phyloP scores from a whole-genome alignment of 768 basidiomycete genomes.

The Leucosporidium scottii region DNA sequence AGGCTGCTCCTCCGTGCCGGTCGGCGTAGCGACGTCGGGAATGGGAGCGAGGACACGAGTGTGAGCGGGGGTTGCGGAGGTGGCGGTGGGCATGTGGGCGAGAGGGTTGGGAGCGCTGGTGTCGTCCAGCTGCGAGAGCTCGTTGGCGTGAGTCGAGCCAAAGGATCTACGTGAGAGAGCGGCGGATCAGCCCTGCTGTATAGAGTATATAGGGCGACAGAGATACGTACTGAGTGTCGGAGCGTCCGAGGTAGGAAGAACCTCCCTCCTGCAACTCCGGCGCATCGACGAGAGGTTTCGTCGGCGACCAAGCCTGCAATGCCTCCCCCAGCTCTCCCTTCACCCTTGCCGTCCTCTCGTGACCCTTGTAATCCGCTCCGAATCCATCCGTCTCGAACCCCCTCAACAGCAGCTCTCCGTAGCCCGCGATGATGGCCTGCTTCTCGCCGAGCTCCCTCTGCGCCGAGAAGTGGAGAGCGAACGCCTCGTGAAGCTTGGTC shows the following conservation, averaged over 20 bases:
- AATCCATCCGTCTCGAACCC: conserved; percentile 23
- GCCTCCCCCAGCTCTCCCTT: conserved; percentile 25
- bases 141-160: conserved; percentile 31
- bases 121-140: conserved; percentile 19
- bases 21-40: not conserved
- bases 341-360: conserved; percentile 28
- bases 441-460: conserved; percentile 34
- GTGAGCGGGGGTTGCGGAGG: not conserved
- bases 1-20: not conserved
- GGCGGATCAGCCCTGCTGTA: not conserved
- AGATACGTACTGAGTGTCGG: conserved; percentile 25
- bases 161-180: conserved; percentile 26
- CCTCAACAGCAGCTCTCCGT: conserved; percentile 31
- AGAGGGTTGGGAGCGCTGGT: not conserved
- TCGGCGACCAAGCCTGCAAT: conserved; percentile 7
- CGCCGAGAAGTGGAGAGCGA: conserved; percentile 25
- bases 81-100: not conserved
- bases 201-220: not conserved
- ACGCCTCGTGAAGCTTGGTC: conserved; percentile 31
- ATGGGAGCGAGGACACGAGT: not conserved
- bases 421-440: conserved; percentile 27
- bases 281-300: not conserved
- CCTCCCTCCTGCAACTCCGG: not conserved
- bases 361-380: conserved; percentile 23
- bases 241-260: conserved; percentile 8